A percentile compares a stretch with the other conserved stretches of the same genome.
These are phyloP conservation scores for Dendrobium officinale DNA, from an alignment of 106 monocot species.

Conservation along the genomic window DNA sequence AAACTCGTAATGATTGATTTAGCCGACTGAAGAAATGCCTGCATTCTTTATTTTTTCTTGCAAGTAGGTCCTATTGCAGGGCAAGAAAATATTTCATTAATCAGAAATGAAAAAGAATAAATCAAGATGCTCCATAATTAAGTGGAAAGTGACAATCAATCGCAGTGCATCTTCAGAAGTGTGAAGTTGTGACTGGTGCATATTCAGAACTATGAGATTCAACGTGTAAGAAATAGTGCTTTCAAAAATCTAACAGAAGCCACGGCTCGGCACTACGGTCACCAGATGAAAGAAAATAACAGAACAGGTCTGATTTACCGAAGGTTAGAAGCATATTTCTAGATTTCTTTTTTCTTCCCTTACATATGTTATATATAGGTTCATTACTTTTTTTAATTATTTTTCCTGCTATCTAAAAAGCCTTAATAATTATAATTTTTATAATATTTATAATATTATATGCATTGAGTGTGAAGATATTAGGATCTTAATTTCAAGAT, in stretches of 20 bases:
- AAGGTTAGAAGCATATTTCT: not conserved
- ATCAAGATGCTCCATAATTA: not conserved
- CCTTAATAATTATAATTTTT: no score
- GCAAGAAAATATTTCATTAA: not conserved
- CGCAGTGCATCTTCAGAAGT: not conserved
- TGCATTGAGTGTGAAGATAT: no score
- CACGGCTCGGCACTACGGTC: not conserved
- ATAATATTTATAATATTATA: no score
- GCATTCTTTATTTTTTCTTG: constrained; percentile 55
- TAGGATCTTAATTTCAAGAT: no score
- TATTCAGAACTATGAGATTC: not conserved
- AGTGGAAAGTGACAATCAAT: not conserved
- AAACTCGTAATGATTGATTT: constrained; percentile 52
- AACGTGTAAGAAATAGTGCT: not conserved
- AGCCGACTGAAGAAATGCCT: constrained; percentile 57
- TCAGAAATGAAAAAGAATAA: constrained; percentile 1
- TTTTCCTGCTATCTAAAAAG: no score
- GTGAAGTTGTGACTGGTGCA: not conserved
- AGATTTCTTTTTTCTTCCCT: not conserved
- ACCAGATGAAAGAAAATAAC: not conserved
- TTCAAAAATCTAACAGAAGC: not conserved
- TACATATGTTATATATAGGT: not conserved
- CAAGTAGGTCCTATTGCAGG: constrained; percentile 50
- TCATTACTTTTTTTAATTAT: no score
- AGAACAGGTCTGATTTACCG: not conserved